These are phyloP conservation scores for Trichoderma pleuroti DNA, from an alignment of 2,329 filamentous ascomycete genomes.

Conservation along the genomic window DNA sequence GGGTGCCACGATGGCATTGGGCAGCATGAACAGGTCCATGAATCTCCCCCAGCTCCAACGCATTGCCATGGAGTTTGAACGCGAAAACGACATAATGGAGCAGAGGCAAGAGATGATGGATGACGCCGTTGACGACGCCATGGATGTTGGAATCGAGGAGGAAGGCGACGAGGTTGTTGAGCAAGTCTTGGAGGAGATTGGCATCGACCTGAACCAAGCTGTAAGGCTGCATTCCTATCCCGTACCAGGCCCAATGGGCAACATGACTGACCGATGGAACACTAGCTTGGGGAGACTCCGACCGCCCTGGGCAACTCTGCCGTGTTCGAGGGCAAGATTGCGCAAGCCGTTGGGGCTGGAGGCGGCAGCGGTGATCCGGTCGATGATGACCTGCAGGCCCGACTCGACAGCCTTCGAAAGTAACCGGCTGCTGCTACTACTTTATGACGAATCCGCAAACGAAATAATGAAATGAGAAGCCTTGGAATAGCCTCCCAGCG, in stretches of 20 bases:
- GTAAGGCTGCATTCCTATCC: conserved; percentile 50
- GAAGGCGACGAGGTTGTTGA: conserved; percentile 97
- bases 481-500: not conserved
- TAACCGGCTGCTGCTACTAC: conserved; percentile 29
- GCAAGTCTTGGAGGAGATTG: conserved; percentile 94
- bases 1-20: conserved; percentile 85
- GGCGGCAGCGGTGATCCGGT: conserved; percentile 53
- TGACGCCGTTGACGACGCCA: conserved; percentile 95
- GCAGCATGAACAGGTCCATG: conserved; percentile 97
- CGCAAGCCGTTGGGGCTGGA: conserved; percentile 74
- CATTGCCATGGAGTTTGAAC: conserved; percentile 98
- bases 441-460: not conserved
- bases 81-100: conserved; percentile 99
- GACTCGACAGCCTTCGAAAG: conserved; percentile 78
- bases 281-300: conserved; percentile 85
- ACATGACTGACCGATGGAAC: conserved; percentile 9
- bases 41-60: conserved; percentile 92
- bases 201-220: conserved; percentile 83
- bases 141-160: conserved; percentile 84
- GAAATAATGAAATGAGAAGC: not conserved
- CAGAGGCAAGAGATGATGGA: conserved; percentile 99
- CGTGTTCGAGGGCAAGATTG: conserved; percentile 72
- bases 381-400: conserved; percentile 93
- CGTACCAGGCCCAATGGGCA: not conserved
- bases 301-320: conserved; percentile 72